These are phyloP conservation scores for Metschnikowia matae DNA, from an alignment of 805 yeast genomes.

Conservation along the genomic window DNA sequence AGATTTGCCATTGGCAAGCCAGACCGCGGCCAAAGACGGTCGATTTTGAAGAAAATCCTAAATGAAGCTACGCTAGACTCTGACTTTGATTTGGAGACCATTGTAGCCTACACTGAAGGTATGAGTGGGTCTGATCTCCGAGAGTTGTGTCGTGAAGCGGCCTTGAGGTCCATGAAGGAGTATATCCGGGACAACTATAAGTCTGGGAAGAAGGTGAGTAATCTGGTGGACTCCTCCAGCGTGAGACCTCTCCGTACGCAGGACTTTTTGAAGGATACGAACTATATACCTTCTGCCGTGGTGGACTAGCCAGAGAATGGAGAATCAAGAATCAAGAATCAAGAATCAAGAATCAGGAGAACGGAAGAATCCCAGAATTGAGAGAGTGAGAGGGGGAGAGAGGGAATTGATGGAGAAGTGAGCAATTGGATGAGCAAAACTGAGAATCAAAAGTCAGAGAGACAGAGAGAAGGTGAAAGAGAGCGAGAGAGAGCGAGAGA, in stretches of 20 bases:
- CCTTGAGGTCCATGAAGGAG: constrained; percentile 83
- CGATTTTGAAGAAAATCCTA: constrained; percentile 67
- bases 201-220: constrained; percentile 21
- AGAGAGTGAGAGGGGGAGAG: too few relatives aligned
- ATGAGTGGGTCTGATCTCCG: constrained; percentile 87
- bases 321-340: too few relatives aligned
- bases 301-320: constrained; percentile 8
- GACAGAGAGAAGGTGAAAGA: too few relatives aligned
- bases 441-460: too few relatives aligned
- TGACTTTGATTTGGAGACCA: constrained; percentile 53
- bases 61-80: constrained; percentile 59
- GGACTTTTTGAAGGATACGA: constrained; percentile 51
- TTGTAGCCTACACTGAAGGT: constrained; percentile 63
- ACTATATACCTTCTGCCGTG: constrained; percentile 11
- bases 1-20: constrained; percentile 79
- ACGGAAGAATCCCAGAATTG: not conserved
- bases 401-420: too few relatives aligned
- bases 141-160: constrained; percentile 92
- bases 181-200: constrained; percentile 60
- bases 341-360: too few relatives aligned
- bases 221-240: constrained; percentile 32
- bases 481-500: too few relatives aligned
- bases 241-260: constrained; percentile 61
- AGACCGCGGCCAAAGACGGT: constrained; percentile 55
- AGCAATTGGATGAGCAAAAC: too few relatives aligned